Evolutionary conservation across 345 rosid genomes (phyloP).

Genomic region (Gossypium arboreum): DNA sequence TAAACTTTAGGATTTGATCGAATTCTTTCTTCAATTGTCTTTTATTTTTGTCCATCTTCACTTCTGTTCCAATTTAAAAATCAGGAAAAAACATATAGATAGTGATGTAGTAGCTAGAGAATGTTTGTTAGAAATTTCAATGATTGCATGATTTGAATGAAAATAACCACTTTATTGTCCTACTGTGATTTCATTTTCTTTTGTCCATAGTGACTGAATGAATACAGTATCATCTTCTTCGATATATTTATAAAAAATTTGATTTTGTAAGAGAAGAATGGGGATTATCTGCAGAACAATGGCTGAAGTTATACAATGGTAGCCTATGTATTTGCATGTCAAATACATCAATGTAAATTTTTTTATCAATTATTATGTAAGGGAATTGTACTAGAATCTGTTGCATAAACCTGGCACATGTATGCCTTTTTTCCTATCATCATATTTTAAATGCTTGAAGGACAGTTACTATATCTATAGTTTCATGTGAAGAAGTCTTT

Average conservation of each 20-base stretch:
- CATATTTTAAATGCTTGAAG: not conserved
- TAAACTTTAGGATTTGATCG: slow-evolving; percentile 31
- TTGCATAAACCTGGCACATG: not conserved
- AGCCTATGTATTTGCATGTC: no score
- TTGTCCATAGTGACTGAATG: slow-evolving; percentile 4
- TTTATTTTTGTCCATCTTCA: slow-evolving; percentile 21
- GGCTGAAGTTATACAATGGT: no score
- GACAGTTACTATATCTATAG: not conserved
- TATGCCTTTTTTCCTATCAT: not conserved
- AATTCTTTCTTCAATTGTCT: slow-evolving; percentile 25
- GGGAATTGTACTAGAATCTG: not conserved
- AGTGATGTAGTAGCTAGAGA: slow-evolving; percentile 20
- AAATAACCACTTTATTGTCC: slow-evolving; percentile 19
- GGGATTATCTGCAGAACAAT: no score
- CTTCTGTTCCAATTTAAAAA: slow-evolving; percentile 22
- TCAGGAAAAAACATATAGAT: slow-evolving; percentile 11
- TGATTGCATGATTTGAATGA: slow-evolving; percentile 27
- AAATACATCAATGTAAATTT: no score
- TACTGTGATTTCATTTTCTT: slow-evolving; percentile 12
- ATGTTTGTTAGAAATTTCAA: slow-evolving; percentile 18
- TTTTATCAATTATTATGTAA: no score
- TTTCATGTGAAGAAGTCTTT: not conserved
- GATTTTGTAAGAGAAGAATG: no score
- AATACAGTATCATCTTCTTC: no score
- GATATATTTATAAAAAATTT: no score